A percentile compares a stretch with the other conserved stretches of the same genome.
Conservation (phyloP, 768 basidiomycete genomes). For the Mycena metata region DNA sequence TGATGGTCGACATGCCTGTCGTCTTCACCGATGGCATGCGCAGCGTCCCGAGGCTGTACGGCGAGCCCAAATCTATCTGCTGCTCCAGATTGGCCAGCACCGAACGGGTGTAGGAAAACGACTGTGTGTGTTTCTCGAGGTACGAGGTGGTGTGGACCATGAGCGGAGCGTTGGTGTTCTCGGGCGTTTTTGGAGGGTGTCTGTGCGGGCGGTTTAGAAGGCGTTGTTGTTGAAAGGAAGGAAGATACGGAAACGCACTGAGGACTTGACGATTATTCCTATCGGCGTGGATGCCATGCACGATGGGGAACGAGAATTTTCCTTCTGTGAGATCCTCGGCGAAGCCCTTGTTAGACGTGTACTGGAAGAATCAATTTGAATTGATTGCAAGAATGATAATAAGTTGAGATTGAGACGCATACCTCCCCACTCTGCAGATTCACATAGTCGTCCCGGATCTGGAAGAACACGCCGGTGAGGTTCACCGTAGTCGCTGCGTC, state of each 20-base stretch:
- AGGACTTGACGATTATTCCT: conserved; percentile 72
- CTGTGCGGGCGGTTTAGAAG: conserved; percentile 40
- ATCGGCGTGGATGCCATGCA: conserved; percentile 74
- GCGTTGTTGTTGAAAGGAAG: not conserved
- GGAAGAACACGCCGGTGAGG: conserved; percentile 94
- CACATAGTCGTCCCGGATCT: conserved; percentile 98
- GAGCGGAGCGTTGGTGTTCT: conserved; percentile 68
- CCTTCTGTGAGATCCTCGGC: conserved; percentile 86
- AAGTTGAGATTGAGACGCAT: conserved; percentile 25
- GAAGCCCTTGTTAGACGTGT: conserved; percentile 74
- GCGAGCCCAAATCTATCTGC: conserved; percentile 64
- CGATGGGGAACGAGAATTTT: conserved; percentile 85
- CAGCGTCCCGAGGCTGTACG: conserved; percentile 51
- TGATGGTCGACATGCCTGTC: conserved; percentile 45
- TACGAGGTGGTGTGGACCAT: conserved; percentile 75
- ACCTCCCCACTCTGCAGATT: conserved; percentile 92
- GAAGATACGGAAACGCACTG: conserved; percentile 55
- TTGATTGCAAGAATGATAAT: too few relatives aligned
- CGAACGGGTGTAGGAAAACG: conserved; percentile 74
- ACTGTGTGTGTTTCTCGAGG: conserved; percentile 52
- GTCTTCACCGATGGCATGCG: conserved; percentile 53
- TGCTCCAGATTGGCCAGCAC: conserved; percentile 66
- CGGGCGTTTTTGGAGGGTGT: conserved; percentile 63
- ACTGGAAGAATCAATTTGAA: conserved; percentile 58
- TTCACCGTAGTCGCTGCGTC: conserved; percentile 87